Conservation (phyloP, 2,329 filamentous ascomycete species). For the Talaromyces marneffei region DNA sequence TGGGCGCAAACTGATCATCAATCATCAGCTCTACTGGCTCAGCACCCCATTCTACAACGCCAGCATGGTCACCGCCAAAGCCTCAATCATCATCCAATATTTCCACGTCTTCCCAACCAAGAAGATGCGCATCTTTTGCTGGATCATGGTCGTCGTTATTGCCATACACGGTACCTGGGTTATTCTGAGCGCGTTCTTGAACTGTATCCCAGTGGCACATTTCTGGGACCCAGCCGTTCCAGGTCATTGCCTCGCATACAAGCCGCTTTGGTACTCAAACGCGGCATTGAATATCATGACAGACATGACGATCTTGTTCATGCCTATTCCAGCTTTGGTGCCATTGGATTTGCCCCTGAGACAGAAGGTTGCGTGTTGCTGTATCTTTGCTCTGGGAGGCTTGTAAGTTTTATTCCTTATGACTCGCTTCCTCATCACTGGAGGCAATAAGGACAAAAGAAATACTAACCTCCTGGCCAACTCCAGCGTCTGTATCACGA, state of each 20-base stretch:
- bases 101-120: slow-evolving; percentile 40
- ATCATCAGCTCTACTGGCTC: slow-evolving; percentile 31
- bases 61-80: slow-evolving; percentile 39
- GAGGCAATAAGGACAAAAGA: too few species aligned
- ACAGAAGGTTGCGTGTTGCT: slow-evolving; percentile 38
- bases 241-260: slow-evolving; percentile 35
- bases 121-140: slow-evolving; percentile 32
- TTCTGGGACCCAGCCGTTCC: slow-evolving; percentile 28
- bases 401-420: slow-evolving; percentile 29
- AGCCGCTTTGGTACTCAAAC: slow-evolving; percentile 41
- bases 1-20: neutral
- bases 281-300: slow-evolving; percentile 41
- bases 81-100: slow-evolving; percentile 47
- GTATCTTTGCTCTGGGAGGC: slow-evolving; percentile 38
- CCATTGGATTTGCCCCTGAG: slow-evolving; percentile 37
- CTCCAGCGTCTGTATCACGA: slow-evolving; percentile 23
- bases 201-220: slow-evolving; percentile 32
- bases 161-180: slow-evolving; percentile 32
- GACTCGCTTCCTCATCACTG: slow-evolving; percentile 19
- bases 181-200: slow-evolving; percentile 32
- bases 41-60: slow-evolving; percentile 36
- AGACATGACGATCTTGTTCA: slow-evolving; percentile 40
- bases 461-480: neutral
- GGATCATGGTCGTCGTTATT: slow-evolving; percentile 32
- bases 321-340: slow-evolving; percentile 41